Conservation (phyloP, 1,284 basidiomycete genomes). For the Ustilago curta region DNA sequence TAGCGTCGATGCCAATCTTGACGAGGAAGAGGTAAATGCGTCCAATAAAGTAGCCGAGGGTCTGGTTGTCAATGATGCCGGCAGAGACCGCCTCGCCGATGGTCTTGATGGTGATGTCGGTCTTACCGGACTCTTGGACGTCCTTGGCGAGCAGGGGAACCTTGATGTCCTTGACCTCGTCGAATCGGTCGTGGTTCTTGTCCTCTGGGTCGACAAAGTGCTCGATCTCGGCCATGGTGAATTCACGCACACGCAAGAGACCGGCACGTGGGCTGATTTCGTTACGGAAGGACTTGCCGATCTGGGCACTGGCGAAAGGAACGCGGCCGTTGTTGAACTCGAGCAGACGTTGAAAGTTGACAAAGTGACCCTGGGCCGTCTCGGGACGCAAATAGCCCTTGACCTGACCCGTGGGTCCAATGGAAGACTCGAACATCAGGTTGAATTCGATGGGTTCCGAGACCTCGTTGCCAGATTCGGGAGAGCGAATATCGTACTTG, state of each 20-base stretch:
- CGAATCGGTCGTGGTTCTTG: slow-evolving; percentile 88
- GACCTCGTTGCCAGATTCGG: slow-evolving; percentile 91
- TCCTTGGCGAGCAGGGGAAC: slow-evolving; percentile 85
- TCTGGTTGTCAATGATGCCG: slow-evolving; percentile 93
- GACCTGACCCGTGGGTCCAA: slow-evolving; percentile 96
- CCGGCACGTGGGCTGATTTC: slow-evolving; percentile 98
- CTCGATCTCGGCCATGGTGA: slow-evolving; percentile 99
- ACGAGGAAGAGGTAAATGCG: slow-evolving; percentile 90
- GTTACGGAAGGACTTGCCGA: slow-evolving; percentile 96
- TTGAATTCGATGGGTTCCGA: slow-evolving; percentile 95
- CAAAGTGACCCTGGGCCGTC: slow-evolving; percentile 98
- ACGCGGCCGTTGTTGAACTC: slow-evolving; percentile 98
- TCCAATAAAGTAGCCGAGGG: slow-evolving; percentile 95
- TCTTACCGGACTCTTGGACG: slow-evolving; percentile 82
- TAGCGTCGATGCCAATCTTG: slow-evolving; percentile 91
- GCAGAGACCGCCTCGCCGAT: slow-evolving; percentile 88
- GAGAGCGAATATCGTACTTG: slow-evolving; percentile 86
- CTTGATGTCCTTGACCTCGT: slow-evolving; percentile 80
- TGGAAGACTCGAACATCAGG: slow-evolving; percentile 97
- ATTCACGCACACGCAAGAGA: slow-evolving; percentile 95
- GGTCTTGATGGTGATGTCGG: slow-evolving; percentile 77
- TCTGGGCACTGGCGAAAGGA: slow-evolving; percentile 96
- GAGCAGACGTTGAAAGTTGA: slow-evolving; percentile 95
- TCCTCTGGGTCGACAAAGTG: slow-evolving; percentile 96
- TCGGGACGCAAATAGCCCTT: slow-evolving; percentile 97